Evolutionary conservation across 352 stramenopile genomes (phyloP), one percentile per base, ranked within the genome.

Genomic region (Phytophthora palmivora): DNA sequence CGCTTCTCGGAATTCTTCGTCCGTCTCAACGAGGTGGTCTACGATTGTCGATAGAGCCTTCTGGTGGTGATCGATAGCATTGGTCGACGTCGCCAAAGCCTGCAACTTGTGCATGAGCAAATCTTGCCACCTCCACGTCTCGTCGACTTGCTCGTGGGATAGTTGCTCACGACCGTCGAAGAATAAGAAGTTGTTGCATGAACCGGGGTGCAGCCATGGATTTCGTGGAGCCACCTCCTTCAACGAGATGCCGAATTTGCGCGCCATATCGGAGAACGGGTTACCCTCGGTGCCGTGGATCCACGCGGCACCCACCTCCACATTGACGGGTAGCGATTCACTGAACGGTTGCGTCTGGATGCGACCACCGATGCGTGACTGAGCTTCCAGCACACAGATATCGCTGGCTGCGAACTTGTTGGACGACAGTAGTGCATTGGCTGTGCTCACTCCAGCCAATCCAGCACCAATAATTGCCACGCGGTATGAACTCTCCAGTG

Each of bases 261-360:
- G 47, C 3, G 80, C 82, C 9, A 78, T 58, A 10, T 60, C 57
- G 6, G 78, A 68, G 51, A 90, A 75, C 14, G 57, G 74, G 38
- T 87, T 86, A 34, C 53, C 64, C 4, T 70, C 57, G 1, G 73
- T 83, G 16, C 80, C 80, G 56, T 86, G 78, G 46, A 89, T 84
- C 80, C 78, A 89, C 32, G 80, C 80, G 9, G 80, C 76, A 11
- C 78, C 80, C 16, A 79, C 60, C 41, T 89, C 80, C 42, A 89
- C 63, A 54, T 70, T 82, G 30, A 85, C 64, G 4, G 68, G 47
- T 37, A 78, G 64, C 11, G 65, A 51, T 6, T 56, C 41, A n/a
- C 80, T 84, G 62, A 89, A 88, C n/a, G 50, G 30, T 34, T 72
- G 51, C 24, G 80, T 82, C 33, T 82, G 57, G 16, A 88, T 59